Base-by-base conservation (phyloP, 1,139 yeast genomes). In the Kurtzmaniella quercitrusa region DNA sequence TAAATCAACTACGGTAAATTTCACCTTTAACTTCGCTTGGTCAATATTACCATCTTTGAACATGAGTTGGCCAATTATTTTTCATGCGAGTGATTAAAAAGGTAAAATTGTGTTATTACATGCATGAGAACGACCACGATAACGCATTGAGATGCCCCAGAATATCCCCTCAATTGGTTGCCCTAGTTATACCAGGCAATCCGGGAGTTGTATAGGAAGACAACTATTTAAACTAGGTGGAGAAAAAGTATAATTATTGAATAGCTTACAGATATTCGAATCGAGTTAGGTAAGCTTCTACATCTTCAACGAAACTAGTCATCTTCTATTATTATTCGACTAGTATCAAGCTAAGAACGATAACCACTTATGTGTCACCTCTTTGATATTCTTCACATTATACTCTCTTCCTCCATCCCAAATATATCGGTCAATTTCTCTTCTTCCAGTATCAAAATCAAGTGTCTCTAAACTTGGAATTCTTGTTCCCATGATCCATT, bases 391-490 rank as follows among this genome's bases (percentile, higher is more conserved):
- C 41, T 62, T 55, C 21, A 58, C 57, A 47, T 71, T 69, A 48
- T 70, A 71, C 41, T 70, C 75, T 46, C 67, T 60, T 18, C 82
- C 85, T 41, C 83, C 87, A 52, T 81, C 85, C 88, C 88, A 82
- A 36, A 81, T 77, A 49, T 76, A 78, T 41, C 84, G 62, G 57
- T 82, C 89, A 63, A 80, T 77, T 55, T 85, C 94, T 41, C 90
- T 75, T 54, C 95, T 72, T 1, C 94, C 95, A 0, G 87, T 75
- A 57, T 85, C 95, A 51, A 85, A 71, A 59, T 88, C 95, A 46
- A 88, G 61, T 21, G 82, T 79, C 48, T 82, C 87, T 41, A 86
- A 64, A 44, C 86, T 76, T 19, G 76, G 81, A 12, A 77, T 62
- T 41, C 79, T 70, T 1, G 88, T 77, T 12, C 85, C 77, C 50